phyloP scores from a whole-genome alignment of 257 asterid genomes.

The Solanum peruvianum region DNA sequence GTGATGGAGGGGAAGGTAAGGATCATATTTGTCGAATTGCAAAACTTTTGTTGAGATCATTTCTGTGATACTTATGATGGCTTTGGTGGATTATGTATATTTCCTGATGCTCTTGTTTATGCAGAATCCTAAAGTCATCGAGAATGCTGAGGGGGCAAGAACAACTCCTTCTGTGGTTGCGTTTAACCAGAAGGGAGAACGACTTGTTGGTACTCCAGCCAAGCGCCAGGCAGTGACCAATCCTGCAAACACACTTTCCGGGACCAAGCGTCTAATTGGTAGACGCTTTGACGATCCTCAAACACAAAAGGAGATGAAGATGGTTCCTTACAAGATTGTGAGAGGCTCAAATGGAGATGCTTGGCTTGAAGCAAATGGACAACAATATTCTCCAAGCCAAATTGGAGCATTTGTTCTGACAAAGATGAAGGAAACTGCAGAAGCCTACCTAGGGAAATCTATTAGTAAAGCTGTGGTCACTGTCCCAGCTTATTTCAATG shows the following conservation, averaged over 20 bases:
- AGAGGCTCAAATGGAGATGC: constrained; percentile 46
- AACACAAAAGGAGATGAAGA: constrained; percentile 44
- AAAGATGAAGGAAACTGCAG: constrained; percentile 58
- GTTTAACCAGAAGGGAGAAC: constrained; percentile 50
- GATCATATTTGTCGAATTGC: background rate
- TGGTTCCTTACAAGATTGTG: constrained; percentile 41
- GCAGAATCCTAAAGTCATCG: constrained; percentile 68
- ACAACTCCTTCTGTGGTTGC: constrained; percentile 84
- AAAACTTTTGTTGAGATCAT: background rate
- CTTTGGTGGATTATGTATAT: background rate
- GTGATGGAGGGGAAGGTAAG: constrained; percentile 81
- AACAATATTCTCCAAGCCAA: constrained; percentile 43
- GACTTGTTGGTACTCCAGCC: constrained; percentile 21
- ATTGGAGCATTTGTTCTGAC: constrained; percentile 37
- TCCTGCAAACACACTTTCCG: constrained; percentile 34
- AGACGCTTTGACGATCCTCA: constrained; percentile 33
- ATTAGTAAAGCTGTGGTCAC: constrained; percentile 48
- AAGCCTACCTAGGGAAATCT: constrained; percentile 38
- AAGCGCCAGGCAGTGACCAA: constrained; percentile 43
- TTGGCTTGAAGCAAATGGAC: constrained; percentile 50
- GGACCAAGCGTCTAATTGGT: constrained; percentile 39
- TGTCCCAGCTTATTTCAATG: constrained; percentile 82
- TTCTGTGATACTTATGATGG: background rate
- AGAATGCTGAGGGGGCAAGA: constrained; percentile 69
- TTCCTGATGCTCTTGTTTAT: background rate